Base-by-base conservation (phyloP, 371 early-diverging fungal species). In the Mucor racemosus region DNA sequence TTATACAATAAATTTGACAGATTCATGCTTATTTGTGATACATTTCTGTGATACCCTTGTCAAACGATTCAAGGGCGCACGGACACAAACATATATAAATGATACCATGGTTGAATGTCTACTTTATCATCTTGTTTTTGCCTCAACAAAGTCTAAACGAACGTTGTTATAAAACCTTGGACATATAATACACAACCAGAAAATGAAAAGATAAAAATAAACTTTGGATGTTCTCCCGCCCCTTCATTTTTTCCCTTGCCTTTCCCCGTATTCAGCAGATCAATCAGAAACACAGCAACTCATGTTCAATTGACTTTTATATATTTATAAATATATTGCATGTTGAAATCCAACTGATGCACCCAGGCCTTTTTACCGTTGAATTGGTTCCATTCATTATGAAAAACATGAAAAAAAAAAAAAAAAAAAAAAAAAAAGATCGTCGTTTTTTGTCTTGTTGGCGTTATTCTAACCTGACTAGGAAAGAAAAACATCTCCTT, bases 1-100 rank as follows among this genome's bases (percentile, higher is more conserved):
- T 38, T 38, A 38, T 4, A 53, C 10, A 31, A 21, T 31, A 53
- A 9, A 11, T 53, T 53, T 53, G 53, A 53, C 53, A 53, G 53
- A 26, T 53, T 53, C 53, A 53, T 53, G 53, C 53, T 53, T 53
- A 31, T 53, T 53, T 53, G 53, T 53, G 31, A 53, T 53, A 53
- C 31, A 26, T 31, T 26, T 53, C 13, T 53, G 53, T 53, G 53
- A 11, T 53, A 53, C 53, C 53, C 31, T 53, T 53, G 53, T 53
- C 53, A 53, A 31, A 53, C 53, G 14, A 21, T 53, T 31, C 19
- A 26, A 7, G 14, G 7, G 31, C 14, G 53, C 53, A 53, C 53
- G 19, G 53, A 53, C 53, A 21, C 53, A 53, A 38, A 38, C 38
- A 38, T 38, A 38, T 9, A 5, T 38, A 38, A 38, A 38, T 38